Conservation (phyloP, 768 basidiomycete genomes). For the Pleurotus tuber-regium region DNA sequence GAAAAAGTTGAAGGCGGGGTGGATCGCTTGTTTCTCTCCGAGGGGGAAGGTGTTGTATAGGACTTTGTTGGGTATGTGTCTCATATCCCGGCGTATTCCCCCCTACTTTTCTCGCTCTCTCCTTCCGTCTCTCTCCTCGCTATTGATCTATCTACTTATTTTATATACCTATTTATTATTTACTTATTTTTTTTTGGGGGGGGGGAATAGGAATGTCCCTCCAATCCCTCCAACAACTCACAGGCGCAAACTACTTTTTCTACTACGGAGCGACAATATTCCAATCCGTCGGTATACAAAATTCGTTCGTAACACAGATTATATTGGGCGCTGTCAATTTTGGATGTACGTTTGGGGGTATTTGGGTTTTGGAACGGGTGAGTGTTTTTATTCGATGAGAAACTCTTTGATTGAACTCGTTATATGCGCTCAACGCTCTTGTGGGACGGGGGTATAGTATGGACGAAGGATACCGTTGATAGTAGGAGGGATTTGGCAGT, state of each 20-base stretch:
- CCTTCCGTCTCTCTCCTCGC: no score
- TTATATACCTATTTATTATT: neutral
- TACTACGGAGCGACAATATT: constrained; percentile 69
- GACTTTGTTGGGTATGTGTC: constrained; percentile 45
- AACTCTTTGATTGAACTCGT: no score
- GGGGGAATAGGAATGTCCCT: constrained; percentile 48
- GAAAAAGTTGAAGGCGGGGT: constrained; percentile 42
- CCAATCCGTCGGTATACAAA: constrained; percentile 59
- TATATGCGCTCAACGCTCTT: no score
- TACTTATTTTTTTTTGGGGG: neutral
- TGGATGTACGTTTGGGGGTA: constrained; percentile 65
- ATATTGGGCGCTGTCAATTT: constrained; percentile 77
- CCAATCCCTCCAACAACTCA: constrained; percentile 72
- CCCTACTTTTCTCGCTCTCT: no score
- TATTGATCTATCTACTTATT: no score
- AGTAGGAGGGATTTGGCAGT: constrained; percentile 68
- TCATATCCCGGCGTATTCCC: no score
- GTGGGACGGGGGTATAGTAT: no score
- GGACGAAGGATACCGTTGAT: constrained; percentile 66
- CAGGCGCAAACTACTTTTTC: constrained; percentile 69
- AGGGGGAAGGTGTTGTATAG: constrained; percentile 60
- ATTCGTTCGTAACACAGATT: constrained; percentile 71
- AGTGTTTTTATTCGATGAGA: no score
- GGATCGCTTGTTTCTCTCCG: constrained; percentile 67
- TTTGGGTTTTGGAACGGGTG: constrained; percentile 70